Evolutionary conservation across 176 grass and related monocot species (phyloP), one percentile per base, ranked within the genome.

Genomic region (Tillandsia leiboldiana): DNA sequence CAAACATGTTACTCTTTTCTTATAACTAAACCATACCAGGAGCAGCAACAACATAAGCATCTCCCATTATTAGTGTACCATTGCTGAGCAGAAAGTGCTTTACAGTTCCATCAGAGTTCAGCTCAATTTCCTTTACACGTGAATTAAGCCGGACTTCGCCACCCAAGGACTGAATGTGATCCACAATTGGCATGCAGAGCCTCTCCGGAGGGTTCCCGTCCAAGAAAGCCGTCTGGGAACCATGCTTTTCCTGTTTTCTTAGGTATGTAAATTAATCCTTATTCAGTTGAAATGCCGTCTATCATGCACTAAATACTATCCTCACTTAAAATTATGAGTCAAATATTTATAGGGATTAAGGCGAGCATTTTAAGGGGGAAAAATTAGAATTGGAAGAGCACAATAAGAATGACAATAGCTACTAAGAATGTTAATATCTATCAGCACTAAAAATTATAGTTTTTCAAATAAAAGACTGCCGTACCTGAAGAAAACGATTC

Each of bases 141-240:
- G 94, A 92, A 87, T 93, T 97, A 74, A 97, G 63, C 22, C 63
- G 73, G 70, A 97, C 89, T 67, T 97, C 94, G 79, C 94, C 94
- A 77, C 89, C 89, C 78, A 89, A 83, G 78, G 86, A 92, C 20
- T 53, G 79, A 74, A 97, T 79, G 62, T 97, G 89, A 51, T 92
- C 84, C 83, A 82, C 89, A 83, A 92, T 90, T 67, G 89, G 94
- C 89, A 90, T 90, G 51, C 94, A 97, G 50, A 97, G 70, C 65
- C 94, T 87, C 81, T 97, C 94, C 79, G 94, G 89, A 49, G 89
- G 94, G 64, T 92, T 97, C 51, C 94, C 94, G 77, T 97, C 94
- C 78, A 97, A 84, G 82, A 97, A 97, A 53, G 94, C 94, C 86
- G 90, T 92, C 81, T 97, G 92, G 10, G 93, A 97, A 63, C 93